Percentiles rank a stretch among this genome's conserved stretches.
Conservation (phyloP, 1,284 basidiomycete species). For the Melanopsichium pennsylvanicum region DNA sequence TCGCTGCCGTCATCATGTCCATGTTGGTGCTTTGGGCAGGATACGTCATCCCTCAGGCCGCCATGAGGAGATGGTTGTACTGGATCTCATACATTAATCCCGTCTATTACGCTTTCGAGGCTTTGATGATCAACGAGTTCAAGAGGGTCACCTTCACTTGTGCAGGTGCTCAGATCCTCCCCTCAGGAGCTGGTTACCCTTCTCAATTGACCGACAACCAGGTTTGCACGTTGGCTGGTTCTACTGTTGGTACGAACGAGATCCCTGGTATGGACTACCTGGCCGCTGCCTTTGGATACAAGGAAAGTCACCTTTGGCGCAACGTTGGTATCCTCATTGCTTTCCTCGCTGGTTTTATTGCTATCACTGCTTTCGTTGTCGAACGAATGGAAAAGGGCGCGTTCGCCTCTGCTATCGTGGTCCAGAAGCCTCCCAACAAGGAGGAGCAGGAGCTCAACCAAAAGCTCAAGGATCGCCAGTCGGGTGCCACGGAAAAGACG, state of each 20-base stretch:
- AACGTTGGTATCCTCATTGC: constrained; percentile 68
- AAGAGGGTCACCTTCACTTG: constrained; percentile 47
- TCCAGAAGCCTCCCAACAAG: constrained; percentile 50
- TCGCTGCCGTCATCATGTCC: constrained; percentile 56
- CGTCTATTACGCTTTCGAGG: constrained; percentile 80
- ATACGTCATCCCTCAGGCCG: constrained; percentile 58
- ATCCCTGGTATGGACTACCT: constrained; percentile 70
- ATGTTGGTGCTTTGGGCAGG: constrained; percentile 53
- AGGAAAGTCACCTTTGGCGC: constrained; percentile 68
- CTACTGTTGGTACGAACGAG: constrained; percentile 64
- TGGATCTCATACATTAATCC: constrained; percentile 70
- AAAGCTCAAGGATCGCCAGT: constrained; percentile 28
- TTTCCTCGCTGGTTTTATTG: constrained; percentile 55
- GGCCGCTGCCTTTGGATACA: constrained; percentile 73
- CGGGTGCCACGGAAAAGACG: constrained; percentile 39
- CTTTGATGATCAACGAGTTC: constrained; percentile 70
- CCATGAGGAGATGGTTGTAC: constrained; percentile 87
- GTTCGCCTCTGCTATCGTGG: constrained; percentile 60
- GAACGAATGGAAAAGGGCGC: constrained; percentile 49
- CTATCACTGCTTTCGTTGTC: constrained; percentile 49
- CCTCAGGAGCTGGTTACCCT: constrained; percentile 38
- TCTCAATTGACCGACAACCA: constrained; percentile 36
- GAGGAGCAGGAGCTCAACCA: constrained; percentile 44
- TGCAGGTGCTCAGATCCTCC: constrained; percentile 40
- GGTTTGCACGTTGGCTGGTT: constrained; percentile 68